phyloP scores from a whole-genome alignment of 106 monocot genomes.

The Dendrobium catenatum region DNA sequence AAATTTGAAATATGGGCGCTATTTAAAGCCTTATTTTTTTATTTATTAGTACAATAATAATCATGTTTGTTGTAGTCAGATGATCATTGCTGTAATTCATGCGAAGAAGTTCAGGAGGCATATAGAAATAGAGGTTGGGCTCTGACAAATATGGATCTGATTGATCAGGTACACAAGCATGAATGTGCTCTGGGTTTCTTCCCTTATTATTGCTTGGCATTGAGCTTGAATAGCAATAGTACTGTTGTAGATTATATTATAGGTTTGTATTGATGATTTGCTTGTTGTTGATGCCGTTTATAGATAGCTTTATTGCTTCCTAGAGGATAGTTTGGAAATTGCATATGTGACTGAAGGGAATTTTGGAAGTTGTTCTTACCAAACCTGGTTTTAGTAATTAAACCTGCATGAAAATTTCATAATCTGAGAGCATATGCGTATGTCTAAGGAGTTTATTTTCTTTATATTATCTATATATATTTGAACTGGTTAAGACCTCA shows the following conservation, averaged over 20 bases:
- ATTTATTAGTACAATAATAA: neutral
- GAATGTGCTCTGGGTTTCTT: neutral
- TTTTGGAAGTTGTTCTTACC: neutral
- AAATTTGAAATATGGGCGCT: neutral
- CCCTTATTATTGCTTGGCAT: neutral
- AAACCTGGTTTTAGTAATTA: neutral
- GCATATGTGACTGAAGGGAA: neutral
- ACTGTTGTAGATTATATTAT: neutral
- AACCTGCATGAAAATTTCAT: neutral
- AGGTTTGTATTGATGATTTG: neutral
- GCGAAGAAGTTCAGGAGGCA: conserved; percentile 12
- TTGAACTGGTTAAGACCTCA: neutral
- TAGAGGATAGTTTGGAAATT: neutral
- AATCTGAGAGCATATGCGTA: neutral
- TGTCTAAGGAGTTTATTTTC: neutral
- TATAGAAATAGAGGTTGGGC: conserved; percentile 11
- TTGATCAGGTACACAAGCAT: conserved; percentile 9
- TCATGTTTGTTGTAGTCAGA: conserved; percentile 7
- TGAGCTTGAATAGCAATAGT: neutral
- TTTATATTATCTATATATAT: neutral
- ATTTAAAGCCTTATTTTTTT: neutral
- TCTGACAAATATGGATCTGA: conserved; percentile 8
- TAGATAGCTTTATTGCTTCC: neutral
- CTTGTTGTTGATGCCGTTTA: neutral
- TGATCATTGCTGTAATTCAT: conserved; percentile 13